Evolutionary conservation across 2,329 filamentous ascomycete species (phyloP), one percentile per base, ranked within the genome.

Genomic region (Trichoderma sp.): DNA sequence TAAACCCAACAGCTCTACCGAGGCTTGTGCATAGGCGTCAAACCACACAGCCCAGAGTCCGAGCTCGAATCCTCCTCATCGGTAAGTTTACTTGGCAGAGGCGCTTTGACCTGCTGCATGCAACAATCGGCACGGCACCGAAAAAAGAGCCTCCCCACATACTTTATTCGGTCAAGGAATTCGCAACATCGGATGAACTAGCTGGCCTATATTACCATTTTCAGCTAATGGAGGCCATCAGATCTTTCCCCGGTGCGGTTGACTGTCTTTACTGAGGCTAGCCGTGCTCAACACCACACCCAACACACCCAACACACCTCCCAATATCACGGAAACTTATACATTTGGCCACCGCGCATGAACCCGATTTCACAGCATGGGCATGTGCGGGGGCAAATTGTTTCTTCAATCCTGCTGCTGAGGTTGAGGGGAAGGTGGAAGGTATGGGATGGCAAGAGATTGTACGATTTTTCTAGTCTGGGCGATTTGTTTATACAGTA

Each of bases 271-370:
- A 32, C 27, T 52, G 17, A 32, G 52, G 52, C 32, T 45, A 52
- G 45, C 42, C 45, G 59, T 63, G 60, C 34, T 53, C 25, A 64
- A 64, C 48, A 64, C 48, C 22, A 29, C 32, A 29, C 52, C 15
- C 34, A 29, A 10, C 22, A 29, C 32, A 29, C 52, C 15, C 34
- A 29, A 10, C 15, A 34, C 32, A 22, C 48, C 48, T 39, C 34
- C 22, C 48, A 48, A 35, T 39, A 64, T 64, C 10, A 25, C 22
- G 48, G 48, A 42, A 60, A 64, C 48, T 64, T 64, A 39, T 52
- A 50, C 45, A 29, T 22, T 53, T 37, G 45, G 17, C 48, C n/a
- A 64, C 60, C 34, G 42, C 60, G 60, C 45, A 53, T 64, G 60
- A 39, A 53, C 22, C 25, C 39, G 34, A 39, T 37, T 54, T 25